Evolutionary conservation across 2,329 filamentous ascomycete genomes (phyloP), one percentile per base, ranked within the genome.

Genomic region (Cladosporium sp.): DNA sequence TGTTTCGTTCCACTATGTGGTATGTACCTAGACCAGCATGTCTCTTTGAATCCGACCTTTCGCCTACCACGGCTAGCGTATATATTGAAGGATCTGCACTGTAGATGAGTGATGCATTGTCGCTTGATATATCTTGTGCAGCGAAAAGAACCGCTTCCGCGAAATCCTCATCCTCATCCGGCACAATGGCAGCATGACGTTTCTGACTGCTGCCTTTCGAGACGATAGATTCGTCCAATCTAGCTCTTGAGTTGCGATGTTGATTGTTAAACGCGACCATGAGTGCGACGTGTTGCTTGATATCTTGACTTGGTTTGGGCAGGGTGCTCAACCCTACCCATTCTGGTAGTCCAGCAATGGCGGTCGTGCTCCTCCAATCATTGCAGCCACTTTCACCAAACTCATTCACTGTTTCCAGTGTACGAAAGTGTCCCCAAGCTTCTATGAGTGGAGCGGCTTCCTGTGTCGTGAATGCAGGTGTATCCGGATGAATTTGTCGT

Each of bases 301-400:
- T 5, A 3, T 81, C 71, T 63, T 85, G 32, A 3, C 37, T 8
- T 37, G 36, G 19, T n/a, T 76, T 77, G 0, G 81, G 75, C 3
- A 88, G 73, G 2, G 83, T 77, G 4, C 79, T 79, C 51, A 88
- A 80, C 19, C 80, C 78, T 17, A 88, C 66, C 85, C 84, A 88
- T 0, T 76, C 67, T 1, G 85, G 84, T 2, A 88, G 68, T 1
- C 74, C 73, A 1, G 70, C 64, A 36, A 77, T 68, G 1, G 47
- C 47, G 32, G 74, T 76, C 49, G 74, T 73, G 58, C 70, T 67
- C 58, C 74, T 74, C 79, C 78, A 81, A 64, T 80, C 77, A 19
- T 67, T 63, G 6, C 65, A 62, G 17, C 62, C 65, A 9, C 63
- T 58, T 4, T 65, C 60, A 45, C 64, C 66, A 63, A 85, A 82